These are phyloP conservation scores for Aspergillus proliferans DNA, from an alignment of 2,329 filamentous ascomycete species.

Conservation along the genomic window DNA sequence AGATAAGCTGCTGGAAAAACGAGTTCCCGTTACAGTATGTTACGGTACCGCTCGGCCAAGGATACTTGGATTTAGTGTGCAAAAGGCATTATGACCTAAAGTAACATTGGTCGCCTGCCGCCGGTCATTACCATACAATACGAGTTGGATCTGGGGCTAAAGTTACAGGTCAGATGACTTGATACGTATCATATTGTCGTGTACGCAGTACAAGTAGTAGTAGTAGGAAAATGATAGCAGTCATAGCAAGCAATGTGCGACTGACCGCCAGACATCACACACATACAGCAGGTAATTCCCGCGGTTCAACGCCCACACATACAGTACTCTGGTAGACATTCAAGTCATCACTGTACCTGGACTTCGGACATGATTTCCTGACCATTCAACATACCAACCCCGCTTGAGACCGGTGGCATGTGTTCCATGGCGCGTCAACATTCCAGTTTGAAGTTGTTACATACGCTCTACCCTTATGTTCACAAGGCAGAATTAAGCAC, in stretches of 20 bases:
- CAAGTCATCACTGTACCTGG: not conserved
- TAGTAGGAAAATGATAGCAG: too few species aligned
- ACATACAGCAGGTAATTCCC: not conserved
- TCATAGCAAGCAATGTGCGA: too few species aligned
- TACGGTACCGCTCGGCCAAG: not conserved
- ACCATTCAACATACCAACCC: not conserved
- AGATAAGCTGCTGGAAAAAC: constrained; percentile 9
- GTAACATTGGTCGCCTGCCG: too few species aligned
- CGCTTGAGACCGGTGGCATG: not conserved
- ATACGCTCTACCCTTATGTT: not conserved
- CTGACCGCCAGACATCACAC: not conserved
- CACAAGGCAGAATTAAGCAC: constrained; percentile 4
- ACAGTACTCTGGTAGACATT: not conserved
- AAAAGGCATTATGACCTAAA: too few species aligned
- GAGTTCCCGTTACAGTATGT: not conserved
- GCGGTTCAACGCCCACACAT: too few species aligned
- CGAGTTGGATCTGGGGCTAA: too few species aligned
- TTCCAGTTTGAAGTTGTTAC: not conserved
- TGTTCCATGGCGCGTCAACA: not conserved
- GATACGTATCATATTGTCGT: not conserved
- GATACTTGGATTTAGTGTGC: too few species aligned
- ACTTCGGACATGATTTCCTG: not conserved
- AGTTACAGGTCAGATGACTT: too few species aligned
- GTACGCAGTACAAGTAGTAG: not conserved
- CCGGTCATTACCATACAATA: too few species aligned